These are phyloP conservation scores for Lodderomyces orthopsilosis DNA, from an alignment of 1,139 yeast species.

Conservation along the genomic window DNA sequence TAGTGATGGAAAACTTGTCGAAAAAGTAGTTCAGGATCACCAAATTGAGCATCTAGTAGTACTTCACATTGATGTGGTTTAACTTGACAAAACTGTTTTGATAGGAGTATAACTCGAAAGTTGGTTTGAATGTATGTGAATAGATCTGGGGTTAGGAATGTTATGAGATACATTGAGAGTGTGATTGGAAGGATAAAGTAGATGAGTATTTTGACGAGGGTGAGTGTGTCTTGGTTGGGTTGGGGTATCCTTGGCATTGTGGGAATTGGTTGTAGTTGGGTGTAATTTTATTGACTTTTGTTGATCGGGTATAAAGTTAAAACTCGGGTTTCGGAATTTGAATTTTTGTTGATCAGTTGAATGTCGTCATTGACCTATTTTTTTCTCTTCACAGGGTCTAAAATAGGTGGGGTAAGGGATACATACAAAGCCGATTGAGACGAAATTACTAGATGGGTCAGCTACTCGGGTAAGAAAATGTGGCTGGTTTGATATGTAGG, in stretches of 20 bases:
- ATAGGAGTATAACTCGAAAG: slow-evolving; percentile 16
- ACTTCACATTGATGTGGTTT: slow-evolving; percentile 16
- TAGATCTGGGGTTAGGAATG: slow-evolving; percentile 8
- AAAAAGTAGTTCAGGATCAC: slow-evolving; percentile 11
- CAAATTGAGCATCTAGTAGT: slow-evolving; percentile 13
- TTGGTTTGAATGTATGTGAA: slow-evolving; percentile 11
- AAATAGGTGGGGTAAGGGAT: no score
- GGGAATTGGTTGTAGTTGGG: background rate
- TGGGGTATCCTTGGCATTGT: background rate
- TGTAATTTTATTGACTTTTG: no score
- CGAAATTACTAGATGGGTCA: no score
- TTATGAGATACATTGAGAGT: slow-evolving; percentile 7
- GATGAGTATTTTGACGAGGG: background rate
- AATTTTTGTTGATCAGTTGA: no score
- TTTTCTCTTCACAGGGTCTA: background rate
- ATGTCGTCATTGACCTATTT: no score
- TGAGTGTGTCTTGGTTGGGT: background rate
- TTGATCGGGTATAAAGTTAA: no score
- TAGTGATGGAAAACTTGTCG: slow-evolving; percentile 15
- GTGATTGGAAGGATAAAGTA: slow-evolving; percentile 4
- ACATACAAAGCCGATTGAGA: no score
- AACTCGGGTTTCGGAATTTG: background rate
- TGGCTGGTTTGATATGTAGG: no score
- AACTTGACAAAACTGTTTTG: slow-evolving; percentile 17
- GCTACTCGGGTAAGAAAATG: no score